Evolutionary conservation across 2,329 filamentous ascomycete species (phyloP).

Genomic region (Cordyceps militaris): DNA sequence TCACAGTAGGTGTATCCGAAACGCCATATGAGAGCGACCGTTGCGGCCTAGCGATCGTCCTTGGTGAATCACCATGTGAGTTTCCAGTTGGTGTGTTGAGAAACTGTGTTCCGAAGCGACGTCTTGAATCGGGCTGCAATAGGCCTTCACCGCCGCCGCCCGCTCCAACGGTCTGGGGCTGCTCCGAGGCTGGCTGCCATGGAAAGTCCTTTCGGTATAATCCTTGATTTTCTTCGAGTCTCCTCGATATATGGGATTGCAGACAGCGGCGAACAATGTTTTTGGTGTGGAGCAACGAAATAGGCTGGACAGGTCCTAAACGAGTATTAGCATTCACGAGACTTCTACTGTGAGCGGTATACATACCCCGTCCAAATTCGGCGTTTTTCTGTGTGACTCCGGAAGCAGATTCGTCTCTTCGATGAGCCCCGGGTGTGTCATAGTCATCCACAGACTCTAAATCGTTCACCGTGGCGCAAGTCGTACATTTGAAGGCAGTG

Average conservation of each 20-base stretch:
- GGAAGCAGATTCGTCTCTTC: slow-evolving; percentile 18
- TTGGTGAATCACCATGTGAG: background rate
- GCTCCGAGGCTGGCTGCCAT: background rate
- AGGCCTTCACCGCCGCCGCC: background rate
- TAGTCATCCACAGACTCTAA: slow-evolving; percentile 33
- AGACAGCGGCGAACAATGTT: slow-evolving; percentile 28
- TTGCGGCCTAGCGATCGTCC: background rate
- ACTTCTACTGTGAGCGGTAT: background rate
- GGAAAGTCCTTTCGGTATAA: background rate
- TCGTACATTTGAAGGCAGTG: slow-evolving; percentile 71
- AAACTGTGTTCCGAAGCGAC: slow-evolving; percentile 4
- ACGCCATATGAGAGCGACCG: slow-evolving; percentile 41
- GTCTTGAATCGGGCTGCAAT: background rate
- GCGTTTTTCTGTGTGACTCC: background rate
- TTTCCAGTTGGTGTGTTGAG: background rate
- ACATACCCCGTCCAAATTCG: slow-evolving; percentile 10
- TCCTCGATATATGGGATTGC: slow-evolving; percentile 24
- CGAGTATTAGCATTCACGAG: background rate
- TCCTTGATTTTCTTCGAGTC: slow-evolving; percentile 2
- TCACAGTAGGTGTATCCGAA: slow-evolving; percentile 29
- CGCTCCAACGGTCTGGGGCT: background rate
- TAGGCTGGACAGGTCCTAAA: slow-evolving; percentile 18
- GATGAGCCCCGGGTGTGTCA: slow-evolving; percentile 17
- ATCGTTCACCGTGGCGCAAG: slow-evolving; percentile 81
- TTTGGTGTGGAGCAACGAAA: slow-evolving; percentile 30